Base-by-base conservation (phyloP, 306 rosid species). In the Begonia fuchsioides region DNA sequence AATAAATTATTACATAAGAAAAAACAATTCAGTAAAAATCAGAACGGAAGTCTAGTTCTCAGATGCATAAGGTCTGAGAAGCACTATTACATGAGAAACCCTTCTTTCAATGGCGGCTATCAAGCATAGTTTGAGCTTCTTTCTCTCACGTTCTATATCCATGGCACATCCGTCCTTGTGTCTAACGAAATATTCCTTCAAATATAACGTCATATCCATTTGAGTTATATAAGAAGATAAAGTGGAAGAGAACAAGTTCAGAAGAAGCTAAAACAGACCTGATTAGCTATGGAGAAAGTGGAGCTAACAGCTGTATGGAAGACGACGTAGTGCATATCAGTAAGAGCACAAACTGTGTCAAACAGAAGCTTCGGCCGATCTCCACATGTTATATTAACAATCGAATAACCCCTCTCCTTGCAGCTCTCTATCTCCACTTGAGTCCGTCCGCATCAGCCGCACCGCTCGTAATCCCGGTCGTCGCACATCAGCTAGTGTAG, bases 291-390 rank as follows among this genome's bases (percentile, higher is more conserved):
- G 57, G 61, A 62, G 44, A 67, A 78, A 46, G 60, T 59, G 32
- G 96, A 85, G n/a, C 75, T 57, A 49, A 92, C 76, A 41, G 82
- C 83, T 5, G 93, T 95, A n/a, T 90, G 98, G 63, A 81, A 85
- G 44, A 90, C 98, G 0, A 68, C 76, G 18, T 81, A 81, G 8
- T 80, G 68, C 79, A 82, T 64, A 63, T 82, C 87, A 0, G 92
- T 81, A 4, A 92, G 68, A 1, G 79, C 93, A 12, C 94, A 92
- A 2, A 92, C 62, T 0, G 96, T 92, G 62, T 92, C 98, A 32
- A 92, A 85, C 56, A 85, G 43, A 16, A 92, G 73, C 65, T 77
- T 92, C 0, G 94, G 87, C 1, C 94, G 75, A 56, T 85, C 98
- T 49, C 73, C 67, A 35, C 98, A 58, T 17, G 58, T 63, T 14